Evolutionary conservation across 129 eudicot genomes (phyloP).

Genomic region (Pseudognaphalium luteoalbum): DNA sequence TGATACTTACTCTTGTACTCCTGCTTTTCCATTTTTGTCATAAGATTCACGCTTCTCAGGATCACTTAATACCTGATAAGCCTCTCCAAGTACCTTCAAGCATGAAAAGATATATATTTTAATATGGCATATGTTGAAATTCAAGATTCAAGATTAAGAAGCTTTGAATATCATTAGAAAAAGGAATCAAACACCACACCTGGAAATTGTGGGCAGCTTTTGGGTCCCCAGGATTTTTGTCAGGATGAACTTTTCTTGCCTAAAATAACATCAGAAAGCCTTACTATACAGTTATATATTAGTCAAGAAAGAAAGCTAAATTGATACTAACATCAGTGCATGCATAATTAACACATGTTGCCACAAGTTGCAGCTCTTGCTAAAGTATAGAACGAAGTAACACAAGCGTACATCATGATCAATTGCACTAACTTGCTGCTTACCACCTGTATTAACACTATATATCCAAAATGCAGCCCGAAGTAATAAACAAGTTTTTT

Average conservation of each 20-base stretch:
- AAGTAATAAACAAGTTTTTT: constrained; percentile 3
- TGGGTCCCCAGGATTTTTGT: constrained; percentile 92
- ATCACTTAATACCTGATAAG: constrained; percentile 93
- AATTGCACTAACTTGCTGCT: constrained; percentile 12
- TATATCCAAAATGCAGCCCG: constrained; percentile 1
- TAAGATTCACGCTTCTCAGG: constrained; percentile 90
- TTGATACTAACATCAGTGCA: constrained; percentile 13
- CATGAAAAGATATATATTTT: neutral
- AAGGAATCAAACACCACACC: constrained; percentile 41
- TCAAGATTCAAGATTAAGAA: constrained; percentile 3
- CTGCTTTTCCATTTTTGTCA: constrained; percentile 76
- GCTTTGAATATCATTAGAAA: neutral
- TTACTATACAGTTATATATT: constrained; percentile 16
- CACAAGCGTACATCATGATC: neutral
- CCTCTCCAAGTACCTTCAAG: constrained; percentile 81
- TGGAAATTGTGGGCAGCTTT: constrained; percentile 78
- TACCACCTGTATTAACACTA: constrained; percentile 10
- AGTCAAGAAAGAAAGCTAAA: neutral
- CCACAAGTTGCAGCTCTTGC: constrained; percentile 17
- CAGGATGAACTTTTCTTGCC: constrained; percentile 92
- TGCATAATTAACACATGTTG: constrained; percentile 7
- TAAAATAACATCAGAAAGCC: constrained; percentile 33
- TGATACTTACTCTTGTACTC: constrained; percentile 57
- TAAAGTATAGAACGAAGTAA: neutral
- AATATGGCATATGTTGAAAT: constrained; percentile 8